Percentiles rank a stretch among this genome's conserved stretches.
Conservation (phyloP, 2,329 filamentous ascomycete genomes). For the Cladosporium sp. region DNA sequence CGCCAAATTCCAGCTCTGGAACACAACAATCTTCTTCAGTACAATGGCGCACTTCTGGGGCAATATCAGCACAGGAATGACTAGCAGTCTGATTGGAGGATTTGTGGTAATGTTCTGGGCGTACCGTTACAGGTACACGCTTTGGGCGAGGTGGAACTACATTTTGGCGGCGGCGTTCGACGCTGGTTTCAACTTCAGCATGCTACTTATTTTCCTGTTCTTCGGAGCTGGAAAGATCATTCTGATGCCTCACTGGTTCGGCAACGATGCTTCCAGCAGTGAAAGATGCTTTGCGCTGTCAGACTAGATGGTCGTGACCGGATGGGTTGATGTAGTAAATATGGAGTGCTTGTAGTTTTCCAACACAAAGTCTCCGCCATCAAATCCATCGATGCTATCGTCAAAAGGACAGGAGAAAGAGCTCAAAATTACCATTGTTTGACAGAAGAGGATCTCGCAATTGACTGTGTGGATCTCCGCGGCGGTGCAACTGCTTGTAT, state of each 20-base stretch:
- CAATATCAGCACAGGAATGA: constrained; percentile 59
- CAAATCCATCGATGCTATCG: neutral
- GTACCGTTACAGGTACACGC: constrained; percentile 57
- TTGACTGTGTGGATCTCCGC: neutral
- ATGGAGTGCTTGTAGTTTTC: neutral
- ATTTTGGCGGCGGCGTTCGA: constrained; percentile 64
- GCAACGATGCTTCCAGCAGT: constrained; percentile 57
- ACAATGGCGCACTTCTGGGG: constrained; percentile 60
- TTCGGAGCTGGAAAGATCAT: constrained; percentile 60
- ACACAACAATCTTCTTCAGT: constrained; percentile 64
- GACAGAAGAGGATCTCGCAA: neutral
- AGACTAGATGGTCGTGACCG: neutral
- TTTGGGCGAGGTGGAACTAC: constrained; percentile 65
- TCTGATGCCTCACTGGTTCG: constrained; percentile 66
- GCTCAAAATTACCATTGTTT: neutral
- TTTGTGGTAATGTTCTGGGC: constrained; percentile 63
- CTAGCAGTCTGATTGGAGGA: constrained; percentile 53
- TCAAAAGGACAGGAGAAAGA: neutral
- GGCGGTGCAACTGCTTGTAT: neutral
- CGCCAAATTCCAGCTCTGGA: constrained; percentile 60
- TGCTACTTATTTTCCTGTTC: constrained; percentile 63
- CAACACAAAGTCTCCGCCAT: no score
- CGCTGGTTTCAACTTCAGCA: constrained; percentile 63
- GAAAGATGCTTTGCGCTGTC: constrained; percentile 61
- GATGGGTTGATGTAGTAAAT: neutral